Evolutionary conservation across 257 asterid genomes (phyloP).

Genomic region (Nicotiana attenuata): DNA sequence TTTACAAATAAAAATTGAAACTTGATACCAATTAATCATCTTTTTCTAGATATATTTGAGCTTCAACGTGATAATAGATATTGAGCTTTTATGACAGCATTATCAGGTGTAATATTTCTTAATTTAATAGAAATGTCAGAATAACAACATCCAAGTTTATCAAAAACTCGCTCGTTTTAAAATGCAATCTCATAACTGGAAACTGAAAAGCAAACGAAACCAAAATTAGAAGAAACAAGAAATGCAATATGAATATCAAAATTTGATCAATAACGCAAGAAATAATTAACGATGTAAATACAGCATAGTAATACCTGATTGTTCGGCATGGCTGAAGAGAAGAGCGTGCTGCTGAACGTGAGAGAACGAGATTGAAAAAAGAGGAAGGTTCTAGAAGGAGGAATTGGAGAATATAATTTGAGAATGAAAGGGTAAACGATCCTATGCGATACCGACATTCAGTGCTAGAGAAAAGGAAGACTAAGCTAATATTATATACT

Average conservation of each 20-base stretch:
- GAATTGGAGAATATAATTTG: slow-evolving; percentile 4
- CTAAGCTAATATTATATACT: neutral
- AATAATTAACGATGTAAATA: neutral
- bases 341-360: slow-evolving; percentile 10
- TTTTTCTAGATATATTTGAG: too few relatives aligned
- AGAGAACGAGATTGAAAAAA: slow-evolving; percentile 15
- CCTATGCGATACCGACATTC: slow-evolving; percentile 50
- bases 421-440: slow-evolving; percentile 23
- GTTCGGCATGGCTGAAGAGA: slow-evolving; percentile 41
- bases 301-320: slow-evolving; percentile 36
- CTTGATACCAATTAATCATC: too few relatives aligned
- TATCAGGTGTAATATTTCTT: neutral
- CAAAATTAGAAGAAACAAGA: neutral
- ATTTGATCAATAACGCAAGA: neutral
- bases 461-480: neutral
- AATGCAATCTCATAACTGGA: neutral
- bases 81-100: too few relatives aligned
- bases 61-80: too few relatives aligned
- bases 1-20: too few relatives aligned
- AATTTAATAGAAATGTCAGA: neutral
- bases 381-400: slow-evolving; percentile 20
- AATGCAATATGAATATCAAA: neutral
- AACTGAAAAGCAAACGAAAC: neutral
- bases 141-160: neutral
- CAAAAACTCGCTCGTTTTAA: neutral